Conservation (phyloP, 2,329 filamentous ascomycete genomes). For the Aureobasidium leucospermi region DNA sequence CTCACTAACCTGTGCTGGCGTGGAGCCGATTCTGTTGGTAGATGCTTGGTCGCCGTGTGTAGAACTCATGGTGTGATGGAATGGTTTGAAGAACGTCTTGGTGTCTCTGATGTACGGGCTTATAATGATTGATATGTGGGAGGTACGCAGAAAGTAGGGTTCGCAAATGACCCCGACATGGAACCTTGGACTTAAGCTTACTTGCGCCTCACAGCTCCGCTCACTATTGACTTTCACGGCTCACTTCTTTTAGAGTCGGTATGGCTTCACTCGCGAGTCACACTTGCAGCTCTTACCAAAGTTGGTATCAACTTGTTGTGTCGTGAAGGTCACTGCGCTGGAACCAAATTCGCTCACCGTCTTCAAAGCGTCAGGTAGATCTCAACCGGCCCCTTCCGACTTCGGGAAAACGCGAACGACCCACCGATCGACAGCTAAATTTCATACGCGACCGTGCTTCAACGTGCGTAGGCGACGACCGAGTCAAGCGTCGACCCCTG, state of each 20-base stretch:
- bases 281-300: not conserved
- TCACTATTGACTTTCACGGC: not conserved
- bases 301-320: not conserved
- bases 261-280: not conserved
- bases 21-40: conserved; percentile 11
- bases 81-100: not conserved
- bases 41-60: not conserved
- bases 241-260: not conserved
- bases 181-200: conserved; percentile 4
- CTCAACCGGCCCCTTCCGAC: not conserved
- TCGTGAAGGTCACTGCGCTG: not conserved
- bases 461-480: not conserved
- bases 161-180: not conserved
- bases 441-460: not conserved
- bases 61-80: not conserved
- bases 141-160: not conserved
- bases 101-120: not conserved
- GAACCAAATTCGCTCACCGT: not conserved
- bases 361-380: not conserved
- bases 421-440: conserved; percentile 7
- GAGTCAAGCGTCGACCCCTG: not conserved
- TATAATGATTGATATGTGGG: not conserved
- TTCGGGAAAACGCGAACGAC: not conserved
- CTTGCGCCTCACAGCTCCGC: conserved; percentile 1
- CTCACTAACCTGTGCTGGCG: conserved; percentile 2